phyloP scores from a whole-genome alignment of 306 rosid species.

The Astragalus glycyphyllos region DNA sequence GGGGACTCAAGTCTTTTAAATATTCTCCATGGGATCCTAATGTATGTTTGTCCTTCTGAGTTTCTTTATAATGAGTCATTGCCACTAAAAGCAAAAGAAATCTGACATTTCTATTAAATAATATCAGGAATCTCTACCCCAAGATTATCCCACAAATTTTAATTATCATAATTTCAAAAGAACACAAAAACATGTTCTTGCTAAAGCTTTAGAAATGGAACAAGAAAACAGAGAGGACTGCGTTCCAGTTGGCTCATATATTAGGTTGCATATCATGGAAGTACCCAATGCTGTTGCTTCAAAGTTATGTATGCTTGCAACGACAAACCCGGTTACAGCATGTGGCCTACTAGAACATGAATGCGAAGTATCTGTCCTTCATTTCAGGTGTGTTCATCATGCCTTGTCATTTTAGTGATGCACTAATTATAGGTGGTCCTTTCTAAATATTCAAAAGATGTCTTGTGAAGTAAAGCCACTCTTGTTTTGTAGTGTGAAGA shows the following conservation, averaged over 20 bases:
- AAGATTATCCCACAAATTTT: conserved; percentile 78
- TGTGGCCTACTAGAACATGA: conserved; percentile 95
- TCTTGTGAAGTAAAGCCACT: neutral
- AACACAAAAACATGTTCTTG: conserved; percentile 80
- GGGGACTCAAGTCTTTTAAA: conserved; percentile 92
- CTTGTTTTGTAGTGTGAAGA: conserved; percentile 71
- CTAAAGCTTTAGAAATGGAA: conserved; percentile 74
- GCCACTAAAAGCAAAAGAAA: conserved; percentile 2
- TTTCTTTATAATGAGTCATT: conserved; percentile 14
- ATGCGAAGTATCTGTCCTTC: conserved; percentile 93
- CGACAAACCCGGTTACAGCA: conserved; percentile 62
- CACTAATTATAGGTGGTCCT: neutral
- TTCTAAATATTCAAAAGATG: conserved; percentile 30
- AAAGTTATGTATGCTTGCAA: conserved; percentile 56
- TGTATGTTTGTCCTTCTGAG: conserved; percentile 46
- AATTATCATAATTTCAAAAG: conserved; percentile 73
- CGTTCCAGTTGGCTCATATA: conserved; percentile 65
- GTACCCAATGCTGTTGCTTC: conserved; percentile 69
- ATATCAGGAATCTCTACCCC: conserved; percentile 83
- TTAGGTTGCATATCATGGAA: conserved; percentile 75
- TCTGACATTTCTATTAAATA: conserved; percentile 35
- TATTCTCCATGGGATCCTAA: conserved; percentile 93
- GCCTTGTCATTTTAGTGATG: conserved; percentile 18
- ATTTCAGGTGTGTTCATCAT: conserved; percentile 70
- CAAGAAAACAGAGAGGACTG: conserved; percentile 66